These are phyloP conservation scores for Linderina pennispora DNA, from an alignment of 192 early-diverging fungal species.

Conservation along the genomic window DNA sequence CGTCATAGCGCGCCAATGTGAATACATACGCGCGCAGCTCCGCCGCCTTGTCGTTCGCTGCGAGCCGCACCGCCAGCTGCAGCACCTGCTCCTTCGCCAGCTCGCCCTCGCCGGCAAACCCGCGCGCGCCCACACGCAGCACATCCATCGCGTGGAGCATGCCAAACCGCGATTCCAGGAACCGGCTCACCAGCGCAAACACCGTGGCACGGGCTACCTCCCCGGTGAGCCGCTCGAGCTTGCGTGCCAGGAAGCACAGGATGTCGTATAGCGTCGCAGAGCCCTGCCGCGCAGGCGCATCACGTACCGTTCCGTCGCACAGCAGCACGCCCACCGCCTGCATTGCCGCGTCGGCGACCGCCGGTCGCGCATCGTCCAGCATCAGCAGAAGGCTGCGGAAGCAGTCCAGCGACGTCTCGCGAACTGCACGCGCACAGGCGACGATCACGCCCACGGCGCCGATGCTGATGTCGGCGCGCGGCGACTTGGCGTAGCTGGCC, in stretches of 20 bases:
- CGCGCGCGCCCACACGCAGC: constrained; percentile 67
- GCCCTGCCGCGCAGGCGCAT: constrained; percentile 11
- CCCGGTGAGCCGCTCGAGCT: constrained; percentile 9
- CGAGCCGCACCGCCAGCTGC: constrained; percentile 56
- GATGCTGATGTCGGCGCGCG: constrained; percentile 15
- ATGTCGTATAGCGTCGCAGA: constrained; percentile 42
- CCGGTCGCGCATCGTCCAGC: constrained; percentile 13
- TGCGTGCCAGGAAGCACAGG: constrained; percentile 21
- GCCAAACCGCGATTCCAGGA: constrained; percentile 55
- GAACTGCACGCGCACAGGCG: constrained; percentile 41
- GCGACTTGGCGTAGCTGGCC: constrained; percentile 40
- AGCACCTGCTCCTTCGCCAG: constrained; percentile 79
- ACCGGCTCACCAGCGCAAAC: constrained; percentile 82
- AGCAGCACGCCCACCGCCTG: constrained; percentile 23
- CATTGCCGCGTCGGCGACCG: constrained; percentile 18
- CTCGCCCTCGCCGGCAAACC: constrained; percentile 47
- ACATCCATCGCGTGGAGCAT: constrained; percentile 68
- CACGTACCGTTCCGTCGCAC: constrained; percentile 38
- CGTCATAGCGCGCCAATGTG: constrained; percentile 85
- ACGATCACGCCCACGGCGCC: constrained; percentile 29
- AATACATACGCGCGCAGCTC: constrained; percentile 68
- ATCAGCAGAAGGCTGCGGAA: constrained; percentile 36
- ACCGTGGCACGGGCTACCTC: constrained; percentile 73
- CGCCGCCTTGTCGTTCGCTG: background rate
- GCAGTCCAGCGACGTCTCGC: constrained; percentile 36